Evolutionary conservation across 1,139 yeast species (phyloP).

Genomic region (Eremothecium cymbalariae): DNA sequence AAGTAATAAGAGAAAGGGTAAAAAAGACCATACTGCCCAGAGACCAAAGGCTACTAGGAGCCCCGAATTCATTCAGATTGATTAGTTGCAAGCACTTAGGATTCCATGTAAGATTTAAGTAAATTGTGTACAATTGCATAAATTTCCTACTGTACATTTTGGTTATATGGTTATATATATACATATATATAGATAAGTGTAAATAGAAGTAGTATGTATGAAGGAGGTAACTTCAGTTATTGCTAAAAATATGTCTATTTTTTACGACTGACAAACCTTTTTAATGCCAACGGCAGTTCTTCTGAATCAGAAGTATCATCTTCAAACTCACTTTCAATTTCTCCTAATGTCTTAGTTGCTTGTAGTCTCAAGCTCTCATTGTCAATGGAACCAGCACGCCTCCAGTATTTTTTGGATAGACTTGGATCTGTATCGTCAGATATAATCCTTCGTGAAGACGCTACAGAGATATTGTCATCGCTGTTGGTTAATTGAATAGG

Average conservation of each 20-base stretch:
- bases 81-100: conserved; percentile 39
- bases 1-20: conserved; percentile 65
- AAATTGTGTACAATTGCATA: too few species aligned
- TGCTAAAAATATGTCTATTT: conserved; percentile 6
- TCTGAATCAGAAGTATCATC: conserved; percentile 20
- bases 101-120: too few species aligned
- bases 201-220: too few species aligned
- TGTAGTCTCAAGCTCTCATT: conserved; percentile 6
- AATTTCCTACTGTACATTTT: too few species aligned
- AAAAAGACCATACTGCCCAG: conserved; percentile 36
- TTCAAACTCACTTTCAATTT: conserved; percentile 17
- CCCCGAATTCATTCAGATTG: conserved; percentile 76
- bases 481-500: too few species aligned
- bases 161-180: too few species aligned
- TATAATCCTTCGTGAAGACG: too few species aligned
- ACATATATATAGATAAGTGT: too few species aligned
- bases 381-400: too few species aligned
- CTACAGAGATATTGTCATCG: too few species aligned
- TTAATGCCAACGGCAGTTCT: conserved; percentile 34
- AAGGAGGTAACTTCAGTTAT: neutral
- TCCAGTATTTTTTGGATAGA: too few species aligned
- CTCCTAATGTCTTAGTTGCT: conserved; percentile 27
- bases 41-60: conserved; percentile 44
- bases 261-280: conserved; percentile 31
- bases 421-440: too few species aligned